These are phyloP conservation scores for Solanum sparsipilum DNA, from an alignment of 257 asterid genomes.

Conservation along the genomic window DNA sequence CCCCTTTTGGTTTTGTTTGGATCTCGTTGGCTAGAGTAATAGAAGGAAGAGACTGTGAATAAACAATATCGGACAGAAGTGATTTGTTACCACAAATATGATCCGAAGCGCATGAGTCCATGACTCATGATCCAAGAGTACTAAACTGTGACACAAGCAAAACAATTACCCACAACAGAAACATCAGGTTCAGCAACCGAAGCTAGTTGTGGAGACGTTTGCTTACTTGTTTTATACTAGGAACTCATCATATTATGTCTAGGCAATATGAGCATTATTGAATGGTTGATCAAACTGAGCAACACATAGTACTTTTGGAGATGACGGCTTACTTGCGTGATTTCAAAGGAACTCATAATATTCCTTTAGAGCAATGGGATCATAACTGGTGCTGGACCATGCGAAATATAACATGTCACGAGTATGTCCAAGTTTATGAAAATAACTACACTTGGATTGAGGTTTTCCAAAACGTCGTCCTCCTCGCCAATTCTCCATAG, in stretches of 20 bases:
- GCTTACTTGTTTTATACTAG: neutral
- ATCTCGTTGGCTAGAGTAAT: neutral
- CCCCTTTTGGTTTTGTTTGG: neutral
- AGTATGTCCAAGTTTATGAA: neutral
- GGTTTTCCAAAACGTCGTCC: neutral
- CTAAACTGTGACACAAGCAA: no score
- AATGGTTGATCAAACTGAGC: neutral
- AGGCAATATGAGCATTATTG: neutral
- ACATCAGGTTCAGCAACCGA: neutral
- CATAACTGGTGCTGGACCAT: neutral
- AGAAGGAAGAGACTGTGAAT: neutral
- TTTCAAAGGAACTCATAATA: neutral
- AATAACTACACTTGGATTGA: neutral
- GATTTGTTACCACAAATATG: neutral
- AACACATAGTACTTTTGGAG: neutral
- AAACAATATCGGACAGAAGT: neutral
- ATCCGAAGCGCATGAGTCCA: no score
- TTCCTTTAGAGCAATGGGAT: neutral
- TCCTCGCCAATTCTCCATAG: neutral
- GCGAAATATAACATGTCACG: neutral
- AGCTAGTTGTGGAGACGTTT: neutral
- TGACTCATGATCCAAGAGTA: no score
- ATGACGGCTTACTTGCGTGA: neutral
- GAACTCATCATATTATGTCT: neutral
- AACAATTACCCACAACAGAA: no score